These are phyloP conservation scores for Colletotrichum sp. DNA, from an alignment of 2,329 filamentous ascomycete species.

Conservation along the genomic window DNA sequence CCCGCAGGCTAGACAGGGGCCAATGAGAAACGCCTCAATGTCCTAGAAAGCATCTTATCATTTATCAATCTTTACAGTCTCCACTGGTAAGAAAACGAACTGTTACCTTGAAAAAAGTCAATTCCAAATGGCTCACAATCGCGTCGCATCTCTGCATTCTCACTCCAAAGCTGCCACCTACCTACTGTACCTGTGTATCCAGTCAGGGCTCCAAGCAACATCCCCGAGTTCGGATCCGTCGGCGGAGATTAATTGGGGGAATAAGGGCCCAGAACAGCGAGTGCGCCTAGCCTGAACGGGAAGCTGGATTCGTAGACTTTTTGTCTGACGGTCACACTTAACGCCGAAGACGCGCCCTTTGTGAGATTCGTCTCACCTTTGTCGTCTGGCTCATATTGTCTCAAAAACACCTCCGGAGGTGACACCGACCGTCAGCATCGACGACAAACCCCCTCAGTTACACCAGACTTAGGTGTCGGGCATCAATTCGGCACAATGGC, in stretches of 20 bases:
- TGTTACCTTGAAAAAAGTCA: neutral
- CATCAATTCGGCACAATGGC: neutral
- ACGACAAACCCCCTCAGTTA: neutral
- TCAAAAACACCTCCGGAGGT: neutral
- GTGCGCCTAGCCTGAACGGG: neutral
- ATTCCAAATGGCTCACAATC: neutral
- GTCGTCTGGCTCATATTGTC: neutral
- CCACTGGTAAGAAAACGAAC: neutral
- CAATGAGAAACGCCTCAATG: neutral
- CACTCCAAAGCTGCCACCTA: neutral
- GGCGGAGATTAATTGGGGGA: neutral
- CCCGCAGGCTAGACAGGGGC: neutral
- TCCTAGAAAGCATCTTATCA: neutral
- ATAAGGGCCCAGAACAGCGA: neutral
- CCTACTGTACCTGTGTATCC: neutral
- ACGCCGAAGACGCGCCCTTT: neutral
- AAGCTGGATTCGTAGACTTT: neutral
- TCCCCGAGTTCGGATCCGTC: neutral
- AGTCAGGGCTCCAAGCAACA: neutral
- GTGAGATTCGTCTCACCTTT: neutral
- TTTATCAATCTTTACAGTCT: neutral
- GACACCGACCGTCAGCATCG: neutral
- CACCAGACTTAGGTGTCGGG: neutral
- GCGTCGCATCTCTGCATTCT: neutral
- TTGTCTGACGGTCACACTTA: neutral